Evolutionary conservation across 164 flowering plant genomes (phyloP).

Genomic region (Dillenia suffruticosa): DNA sequence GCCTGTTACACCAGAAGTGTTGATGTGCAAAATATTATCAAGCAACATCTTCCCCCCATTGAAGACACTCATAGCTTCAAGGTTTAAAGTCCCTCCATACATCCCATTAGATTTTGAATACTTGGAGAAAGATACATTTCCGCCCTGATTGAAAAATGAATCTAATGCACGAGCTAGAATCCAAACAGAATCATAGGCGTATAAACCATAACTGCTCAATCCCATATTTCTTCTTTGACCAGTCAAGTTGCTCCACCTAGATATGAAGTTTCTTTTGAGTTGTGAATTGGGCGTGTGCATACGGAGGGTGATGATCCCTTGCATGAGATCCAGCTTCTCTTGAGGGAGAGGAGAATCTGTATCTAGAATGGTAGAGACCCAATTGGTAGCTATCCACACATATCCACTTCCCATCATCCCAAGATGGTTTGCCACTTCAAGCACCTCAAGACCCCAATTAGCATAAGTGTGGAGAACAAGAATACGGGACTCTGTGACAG

Average conservation of each 20-base stretch:
- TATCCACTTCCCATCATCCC: constrained; percentile 50
- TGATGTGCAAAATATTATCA: constrained; percentile 4
- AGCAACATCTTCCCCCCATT: constrained; percentile 18
- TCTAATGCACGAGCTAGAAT: constrained; percentile 27
- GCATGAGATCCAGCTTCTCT: constrained; percentile 21
- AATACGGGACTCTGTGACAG: constrained; percentile 44
- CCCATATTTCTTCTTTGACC: constrained; percentile 17
- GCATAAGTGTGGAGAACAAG: constrained; percentile 34
- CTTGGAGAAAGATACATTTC: constrained; percentile 16
- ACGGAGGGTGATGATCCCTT: constrained; percentile 53
- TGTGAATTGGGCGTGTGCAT: constrained; percentile 44
- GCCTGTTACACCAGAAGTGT: constrained; percentile 23
- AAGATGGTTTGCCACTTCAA: constrained; percentile 38
- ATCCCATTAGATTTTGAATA: constrained; percentile 11
- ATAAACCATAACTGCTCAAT: constrained; percentile 28
- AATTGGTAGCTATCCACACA: constrained; percentile 61
- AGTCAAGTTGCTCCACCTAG: constrained; percentile 51
- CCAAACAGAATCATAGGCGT: constrained; percentile 32
- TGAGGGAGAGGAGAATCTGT: constrained; percentile 32
- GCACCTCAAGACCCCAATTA: constrained; percentile 25
- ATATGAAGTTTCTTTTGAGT: constrained; percentile 32
- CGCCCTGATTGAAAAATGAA: constrained; percentile 14
- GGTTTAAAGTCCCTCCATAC: constrained; percentile 7
- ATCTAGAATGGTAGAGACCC: constrained; percentile 53
- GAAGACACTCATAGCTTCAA: constrained; percentile 18